Evolutionary conservation across 306 rosid species (phyloP).

Genomic region (Urtica urens): DNA sequence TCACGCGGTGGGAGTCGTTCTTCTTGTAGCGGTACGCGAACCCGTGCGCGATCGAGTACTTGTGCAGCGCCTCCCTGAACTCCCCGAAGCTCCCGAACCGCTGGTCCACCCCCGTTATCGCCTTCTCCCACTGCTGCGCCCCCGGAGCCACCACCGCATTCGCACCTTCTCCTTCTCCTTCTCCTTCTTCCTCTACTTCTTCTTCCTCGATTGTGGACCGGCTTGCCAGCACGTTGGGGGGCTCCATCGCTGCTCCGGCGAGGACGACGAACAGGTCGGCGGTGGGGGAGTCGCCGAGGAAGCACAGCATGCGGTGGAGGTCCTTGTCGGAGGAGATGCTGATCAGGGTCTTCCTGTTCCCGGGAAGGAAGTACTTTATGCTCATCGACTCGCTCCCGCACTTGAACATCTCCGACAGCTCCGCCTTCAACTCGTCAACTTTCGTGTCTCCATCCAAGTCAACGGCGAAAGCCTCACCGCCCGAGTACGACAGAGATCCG

Average conservation of each 20-base stretch:
- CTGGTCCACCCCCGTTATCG: constrained; percentile 92
- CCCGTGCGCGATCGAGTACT: constrained; percentile 90
- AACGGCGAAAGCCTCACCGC: constrained; percentile 85
- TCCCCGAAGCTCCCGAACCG: constrained; percentile 85
- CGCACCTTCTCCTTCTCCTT: constrained; percentile 91
- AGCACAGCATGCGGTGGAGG: constrained; percentile 84
- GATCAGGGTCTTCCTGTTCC: constrained; percentile 81
- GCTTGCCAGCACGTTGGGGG: constrained; percentile 82
- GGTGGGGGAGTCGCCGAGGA: constrained; percentile 49
- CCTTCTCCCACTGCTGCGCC: constrained; percentile 95
- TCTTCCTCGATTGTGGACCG: constrained; percentile 59
- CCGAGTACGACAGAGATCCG: constrained; percentile 62
- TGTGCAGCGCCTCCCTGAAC: constrained; percentile 89
- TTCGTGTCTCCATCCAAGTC: constrained; percentile 64
- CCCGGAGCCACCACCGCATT: constrained; percentile 73
- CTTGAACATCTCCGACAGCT: constrained; percentile 63
- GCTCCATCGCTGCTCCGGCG: constrained; percentile 60
- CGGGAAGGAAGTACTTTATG: constrained; percentile 88
- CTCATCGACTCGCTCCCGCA: constrained; percentile 41
- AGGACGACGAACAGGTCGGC: constrained; percentile 63
- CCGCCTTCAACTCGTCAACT: constrained; percentile 64
- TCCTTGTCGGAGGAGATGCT: constrained; percentile 88
- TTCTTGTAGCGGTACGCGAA: constrained; percentile 89
- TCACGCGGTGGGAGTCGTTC: constrained; percentile 86
- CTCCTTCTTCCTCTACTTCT: constrained; percentile 90